A percentile compares a stretch with the other conserved stretches of the same genome.
Evolutionary conservation across 176 grass and related monocot genomes (phyloP).

Genomic region (barley (Hordeum vulgare)): MorexV3_pseudomolecules_assembly NC_058523.1:555183379-555183878

Average conservation of each 20-base stretch:
- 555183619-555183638: slow-evolving; percentile 22
- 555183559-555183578: slow-evolving; percentile 36
- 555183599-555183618: slow-evolving; percentile 26
- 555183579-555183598: slow-evolving; percentile 41
- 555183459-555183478: slow-evolving; percentile 39
- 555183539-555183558: slow-evolving; percentile 34
- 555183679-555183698: slow-evolving; percentile 33
- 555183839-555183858: not conserved
- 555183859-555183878: not conserved
- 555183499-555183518: slow-evolving; percentile 41
- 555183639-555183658: slow-evolving; percentile 39
- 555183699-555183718: slow-evolving; percentile 30
- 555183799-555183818: slow-evolving; percentile 19
- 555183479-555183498: slow-evolving; percentile 40
- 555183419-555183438: not conserved
- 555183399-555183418: slow-evolving; percentile 30
- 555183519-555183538: slow-evolving; percentile 35
- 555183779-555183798: slow-evolving; percentile 15
- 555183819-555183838: slow-evolving; percentile 10
- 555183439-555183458: not conserved
- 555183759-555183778: slow-evolving; percentile 27
- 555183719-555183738: slow-evolving; percentile 36
- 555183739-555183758: slow-evolving; percentile 23
- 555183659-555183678: slow-evolving; percentile 53
- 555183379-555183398: slow-evolving; percentile 22